These are phyloP conservation scores for Geotrichum siamense DNA, from an alignment of 1,139 yeast genomes.

Conservation along the genomic window DNA sequence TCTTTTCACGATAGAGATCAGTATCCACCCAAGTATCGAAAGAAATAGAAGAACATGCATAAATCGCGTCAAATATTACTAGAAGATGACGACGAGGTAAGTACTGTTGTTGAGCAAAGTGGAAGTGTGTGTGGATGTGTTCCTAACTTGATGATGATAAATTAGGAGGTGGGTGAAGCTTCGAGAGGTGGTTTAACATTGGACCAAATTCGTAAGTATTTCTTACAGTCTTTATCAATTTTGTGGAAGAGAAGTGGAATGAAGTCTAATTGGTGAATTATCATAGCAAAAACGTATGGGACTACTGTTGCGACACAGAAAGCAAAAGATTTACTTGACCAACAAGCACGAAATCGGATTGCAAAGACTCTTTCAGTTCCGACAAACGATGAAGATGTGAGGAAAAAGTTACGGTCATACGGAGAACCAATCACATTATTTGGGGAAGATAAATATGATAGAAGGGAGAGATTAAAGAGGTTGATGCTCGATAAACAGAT, in stretches of 20 bases:
- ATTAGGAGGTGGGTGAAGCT: slow-evolving; percentile 14
- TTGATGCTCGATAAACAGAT: slow-evolving; percentile 31
- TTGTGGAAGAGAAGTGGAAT: neutral
- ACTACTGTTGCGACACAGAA: slow-evolving; percentile 16
- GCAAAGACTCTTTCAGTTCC: slow-evolving; percentile 42
- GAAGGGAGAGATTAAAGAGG: slow-evolving; percentile 52
- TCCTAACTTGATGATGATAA: neutral
- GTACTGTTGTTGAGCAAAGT: neutral
- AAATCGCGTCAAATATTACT: slow-evolving; percentile 12
- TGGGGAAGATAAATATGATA: slow-evolving; percentile 55
- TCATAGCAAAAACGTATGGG: slow-evolving; percentile 13
- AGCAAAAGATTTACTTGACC: slow-evolving; percentile 25
- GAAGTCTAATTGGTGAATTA: no score
- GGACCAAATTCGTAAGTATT: slow-evolving; percentile 18
- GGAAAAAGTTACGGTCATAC: slow-evolving; percentile 41
- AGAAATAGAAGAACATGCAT: slow-evolving; percentile 7
- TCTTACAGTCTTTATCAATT: neutral
- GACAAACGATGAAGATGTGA: slow-evolving; percentile 57
- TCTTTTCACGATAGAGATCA: no score
- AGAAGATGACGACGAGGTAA: slow-evolving; percentile 16
- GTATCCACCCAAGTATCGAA: no score
- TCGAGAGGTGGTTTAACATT: slow-evolving; percentile 11
- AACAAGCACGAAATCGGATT: slow-evolving; percentile 22
- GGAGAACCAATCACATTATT: slow-evolving; percentile 54
- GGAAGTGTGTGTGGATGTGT: neutral